phyloP scores from a whole-genome alignment of 352 stramenopile genomes.

The Phytopythium cucurbitacearum region DNA sequence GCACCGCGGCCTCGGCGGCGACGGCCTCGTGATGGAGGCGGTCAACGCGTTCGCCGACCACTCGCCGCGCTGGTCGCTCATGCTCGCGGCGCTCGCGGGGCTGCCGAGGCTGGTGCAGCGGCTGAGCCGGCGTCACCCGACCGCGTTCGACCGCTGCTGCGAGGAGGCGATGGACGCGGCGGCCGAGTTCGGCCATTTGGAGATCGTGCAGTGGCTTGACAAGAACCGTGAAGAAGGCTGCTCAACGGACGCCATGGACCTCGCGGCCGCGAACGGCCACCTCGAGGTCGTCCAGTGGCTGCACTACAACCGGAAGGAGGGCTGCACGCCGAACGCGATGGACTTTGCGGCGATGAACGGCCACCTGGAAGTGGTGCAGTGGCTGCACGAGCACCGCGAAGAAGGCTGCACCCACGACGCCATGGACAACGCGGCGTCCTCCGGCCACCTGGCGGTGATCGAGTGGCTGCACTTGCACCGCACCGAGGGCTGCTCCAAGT shows the following conservation, averaged over 20 bases:
- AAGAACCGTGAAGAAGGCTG: conserved; percentile 40
- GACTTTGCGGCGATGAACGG: conserved; percentile 59
- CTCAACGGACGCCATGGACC: conserved; percentile 65
- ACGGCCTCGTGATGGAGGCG: conserved; percentile 36
- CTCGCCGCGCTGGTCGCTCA: conserved; percentile 47
- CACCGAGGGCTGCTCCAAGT: conserved; percentile 61
- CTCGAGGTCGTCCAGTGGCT: conserved; percentile 55
- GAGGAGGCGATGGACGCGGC: conserved; percentile 58
- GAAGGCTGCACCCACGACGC: conserved; percentile 48
- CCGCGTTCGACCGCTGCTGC: conserved; percentile 43
- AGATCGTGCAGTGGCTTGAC: conserved; percentile 58
- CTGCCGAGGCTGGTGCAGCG: conserved; percentile 46
- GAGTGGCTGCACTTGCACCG: conserved; percentile 50
- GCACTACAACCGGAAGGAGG: conserved; percentile 44
- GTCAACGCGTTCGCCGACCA: conserved; percentile 57
- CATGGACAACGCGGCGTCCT: conserved; percentile 55
- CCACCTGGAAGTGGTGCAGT: conserved; percentile 55
- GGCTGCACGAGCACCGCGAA: conserved; percentile 44
- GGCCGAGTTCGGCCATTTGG: conserved; percentile 54
- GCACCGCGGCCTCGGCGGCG: conserved; percentile 30
- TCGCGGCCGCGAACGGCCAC: conserved; percentile 55
- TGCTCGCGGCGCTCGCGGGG: conserved; percentile 41
- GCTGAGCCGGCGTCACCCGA: conserved; percentile 28
- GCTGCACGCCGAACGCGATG: conserved; percentile 57
- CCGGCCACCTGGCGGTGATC: conserved; percentile 40